Base-by-base conservation (phyloP, 2,329 filamentous ascomycete species). In the Phyllosticta citribraziliensis region DNA sequence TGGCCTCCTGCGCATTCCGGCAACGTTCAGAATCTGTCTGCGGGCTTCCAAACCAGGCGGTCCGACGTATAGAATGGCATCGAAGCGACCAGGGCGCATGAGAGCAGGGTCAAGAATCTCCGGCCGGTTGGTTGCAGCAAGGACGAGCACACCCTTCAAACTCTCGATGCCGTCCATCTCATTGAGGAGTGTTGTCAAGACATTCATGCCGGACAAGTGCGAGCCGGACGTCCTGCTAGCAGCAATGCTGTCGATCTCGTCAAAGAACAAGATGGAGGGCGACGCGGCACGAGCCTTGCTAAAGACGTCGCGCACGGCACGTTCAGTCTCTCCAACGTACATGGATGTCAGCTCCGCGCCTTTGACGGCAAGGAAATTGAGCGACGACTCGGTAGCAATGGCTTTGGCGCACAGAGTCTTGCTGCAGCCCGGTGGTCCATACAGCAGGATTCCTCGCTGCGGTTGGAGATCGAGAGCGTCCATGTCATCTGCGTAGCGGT, bases 121-220 rank as follows among this genome's bases (percentile, higher is more conserved):
- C 0, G 93, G 93, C 58, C 90, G 85, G 75, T 97, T 97, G 0
- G 93, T 97, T 2, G 93, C 93, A 0, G 90, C 93, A 19, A 97
- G 83, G 14, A 97, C 87, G 63, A 95, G 83, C 0, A 97, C 91
- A 62, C 89, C 89, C 60, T 87, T 87, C 20, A 95, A 79, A 50
- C 87, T 80, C 73, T 96, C 91, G 66, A 97, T 96, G 55, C 93
- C 93, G 70, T 97, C 93, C 88, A 97, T 95, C 72, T 97, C 93
- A 63, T 91, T 96, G 5, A 97, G 82, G 27, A 97, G 78, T 1
- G 92, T 95, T 0, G 91, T 92, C 14, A 97, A 82, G 53, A 96
- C 89, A 70, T 97, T 94, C 55, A 96, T 81, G 1, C 87, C 84
- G 50, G 71, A 75, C 12, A 72, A 75, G 19, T 77, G 73, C 5